Conservation (phyloP, 805 yeast genomes). For the Candida pseudoglaebosa region DNA sequence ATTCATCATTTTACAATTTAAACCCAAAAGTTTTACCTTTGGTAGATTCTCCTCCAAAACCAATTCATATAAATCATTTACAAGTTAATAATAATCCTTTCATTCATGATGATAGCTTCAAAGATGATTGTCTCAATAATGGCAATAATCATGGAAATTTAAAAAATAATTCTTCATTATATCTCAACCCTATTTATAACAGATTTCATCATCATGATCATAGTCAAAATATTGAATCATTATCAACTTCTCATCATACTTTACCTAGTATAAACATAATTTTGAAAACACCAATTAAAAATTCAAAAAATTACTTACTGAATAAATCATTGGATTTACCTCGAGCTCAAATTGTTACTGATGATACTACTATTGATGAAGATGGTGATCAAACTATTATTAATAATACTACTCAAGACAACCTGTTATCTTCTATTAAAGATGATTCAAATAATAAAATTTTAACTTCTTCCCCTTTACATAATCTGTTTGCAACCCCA, state of each 20-base stretch:
- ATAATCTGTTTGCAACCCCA: constrained; percentile 38
- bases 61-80: constrained; percentile 1
- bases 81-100: not conserved
- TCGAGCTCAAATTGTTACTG: constrained; percentile 4
- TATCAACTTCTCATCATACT: constrained; percentile 7
- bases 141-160: not conserved
- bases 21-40: constrained; percentile 10
- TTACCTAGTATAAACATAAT: constrained; percentile 42
- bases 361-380: constrained; percentile 23
- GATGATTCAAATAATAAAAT: constrained; percentile 14
- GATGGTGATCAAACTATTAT: constrained; percentile 18
- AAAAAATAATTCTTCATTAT: constrained; percentile 6
- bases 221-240: no score
- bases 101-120: constrained; percentile 2
- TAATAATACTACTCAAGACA: constrained; percentile 11
- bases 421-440: constrained; percentile 3
- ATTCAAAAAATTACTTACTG: constrained; percentile 11
- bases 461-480: constrained; percentile 33
- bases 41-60: constrained; percentile 5
- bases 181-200: constrained; percentile 7
- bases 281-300: constrained; percentile 41
- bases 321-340: constrained; percentile 4
- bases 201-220: no score
- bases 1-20: constrained; percentile 24
- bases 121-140: not conserved